These are phyloP conservation scores for Solanum aculeatissimum DNA, from an alignment of 305 asterid species.

Conservation along the genomic window DNA sequence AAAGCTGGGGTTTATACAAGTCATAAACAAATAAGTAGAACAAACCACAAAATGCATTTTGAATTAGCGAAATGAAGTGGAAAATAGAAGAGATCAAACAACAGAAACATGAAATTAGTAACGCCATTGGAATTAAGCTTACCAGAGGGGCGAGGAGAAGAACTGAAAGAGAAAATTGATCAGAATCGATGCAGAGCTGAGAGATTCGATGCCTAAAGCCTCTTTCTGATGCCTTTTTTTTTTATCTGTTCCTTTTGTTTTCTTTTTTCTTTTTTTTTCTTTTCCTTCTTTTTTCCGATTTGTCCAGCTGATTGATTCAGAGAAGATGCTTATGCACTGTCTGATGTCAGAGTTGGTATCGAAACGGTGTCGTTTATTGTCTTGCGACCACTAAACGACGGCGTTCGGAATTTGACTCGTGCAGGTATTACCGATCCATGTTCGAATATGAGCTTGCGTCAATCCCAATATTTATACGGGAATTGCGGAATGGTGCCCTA, in stretches of 20 bases:
- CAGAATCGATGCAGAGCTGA: conserved; percentile 1
- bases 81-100: background rate
- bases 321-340: background rate
- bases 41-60: background rate
- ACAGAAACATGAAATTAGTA: background rate
- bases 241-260: background rate
- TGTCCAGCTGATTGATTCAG: background rate
- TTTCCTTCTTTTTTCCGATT: background rate
- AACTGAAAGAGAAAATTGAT: background rate
- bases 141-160: conserved; percentile 2
- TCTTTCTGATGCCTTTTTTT: background rate
- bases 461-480: background rate
- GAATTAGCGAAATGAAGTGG: background rate
- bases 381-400: background rate
- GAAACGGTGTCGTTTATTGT: background rate
- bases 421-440: background rate
- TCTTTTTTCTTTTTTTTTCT: background rate
- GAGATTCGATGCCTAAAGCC: background rate
- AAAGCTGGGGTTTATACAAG: background rate
- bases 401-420: conserved; percentile 2
- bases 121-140: background rate
- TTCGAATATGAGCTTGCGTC: background rate
- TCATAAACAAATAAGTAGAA: background rate
- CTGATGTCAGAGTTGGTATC: background rate
- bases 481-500: background rate